Percentiles rank a stretch among this genome's conserved stretches.
phyloP scores from a whole-genome alignment of 495 filamentous ascomycete genomes.

The Aspergillus campestris region DNA sequence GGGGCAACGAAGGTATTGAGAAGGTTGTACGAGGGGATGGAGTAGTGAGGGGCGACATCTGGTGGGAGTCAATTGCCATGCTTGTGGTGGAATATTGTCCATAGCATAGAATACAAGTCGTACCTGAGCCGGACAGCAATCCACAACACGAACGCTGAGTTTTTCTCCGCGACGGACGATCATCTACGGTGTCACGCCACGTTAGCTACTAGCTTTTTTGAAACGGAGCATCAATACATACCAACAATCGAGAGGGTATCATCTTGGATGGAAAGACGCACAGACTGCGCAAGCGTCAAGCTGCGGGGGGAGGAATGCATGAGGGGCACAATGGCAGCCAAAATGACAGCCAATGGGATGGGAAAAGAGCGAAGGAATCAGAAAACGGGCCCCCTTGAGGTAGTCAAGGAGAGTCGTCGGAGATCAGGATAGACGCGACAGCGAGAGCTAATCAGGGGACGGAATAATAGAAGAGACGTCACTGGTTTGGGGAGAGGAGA shows the following conservation, averaged over 20 bases:
- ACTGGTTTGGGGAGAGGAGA: no score
- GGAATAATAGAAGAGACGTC: no score
- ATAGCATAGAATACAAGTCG: background rate
- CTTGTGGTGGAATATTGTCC: background rate
- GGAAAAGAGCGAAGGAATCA: no score
- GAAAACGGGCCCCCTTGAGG: no score
- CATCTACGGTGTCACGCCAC: constrained; percentile 13
- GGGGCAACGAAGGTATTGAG: constrained; percentile 65
- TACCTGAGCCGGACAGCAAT: constrained; percentile 26
- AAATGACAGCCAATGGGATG: no score
- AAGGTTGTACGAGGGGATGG: constrained; percentile 73
- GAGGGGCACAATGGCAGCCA: no score
- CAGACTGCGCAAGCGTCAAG: constrained; percentile 48
- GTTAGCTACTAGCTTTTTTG: constrained; percentile 1
- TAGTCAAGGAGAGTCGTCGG: no score
- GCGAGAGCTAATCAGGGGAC: no score
- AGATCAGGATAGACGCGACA: no score
- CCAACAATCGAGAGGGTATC: constrained; percentile 58
- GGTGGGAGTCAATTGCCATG: constrained; percentile 24
- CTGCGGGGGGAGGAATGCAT: no score
- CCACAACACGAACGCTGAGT: constrained; percentile 30
- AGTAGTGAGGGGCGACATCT: constrained; percentile 9
- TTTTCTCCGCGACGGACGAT: constrained; percentile 22
- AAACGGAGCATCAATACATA: constrained; percentile 19
- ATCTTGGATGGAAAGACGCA: constrained; percentile 52